Base-by-base conservation (phyloP, 208 protist species). In the Leishmania guyanensis region DNA sequence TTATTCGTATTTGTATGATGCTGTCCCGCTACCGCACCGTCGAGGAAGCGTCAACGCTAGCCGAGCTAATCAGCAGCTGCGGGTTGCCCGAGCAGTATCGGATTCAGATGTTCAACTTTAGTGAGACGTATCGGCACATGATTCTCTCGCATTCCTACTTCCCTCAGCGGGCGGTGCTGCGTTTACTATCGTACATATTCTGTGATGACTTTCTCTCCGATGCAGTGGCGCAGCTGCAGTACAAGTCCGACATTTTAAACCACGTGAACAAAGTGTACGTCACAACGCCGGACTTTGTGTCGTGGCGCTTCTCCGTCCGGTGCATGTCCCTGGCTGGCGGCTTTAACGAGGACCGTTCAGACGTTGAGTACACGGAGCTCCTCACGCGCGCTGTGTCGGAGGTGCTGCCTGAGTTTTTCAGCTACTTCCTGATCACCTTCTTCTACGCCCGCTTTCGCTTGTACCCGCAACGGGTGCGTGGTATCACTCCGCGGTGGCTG, bases 281-380 rank as follows among this genome's bases (percentile, higher is more conserved):
- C 64, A 92, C 89, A 36, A 96, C 92, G 10, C 89, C 92, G 1
- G 95, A 98, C 85, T 95, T 98, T 81, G 86, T 94, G 39, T 96
- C 95, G 58, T 96, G 95, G 91, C 93, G 95, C 68, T 96, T 96
- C 80, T 94, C 95, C 20, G 92, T 98, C n/a, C 91, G 95, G 54
- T 94, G 91, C 81, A 91, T 98, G 91, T 89, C 92, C 51, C 77
- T 98, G 0, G 89, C 92, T n/a, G 95, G 95, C 33, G 93, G 93
- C 68, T 95, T 90, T 82, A 97, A 97, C 83, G 93, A 97, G 83
- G 92, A 95, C 77, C 86, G 93, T 2, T 86, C 86, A 50, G 93
- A 96, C 64, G 95, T 98, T n/a, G 89, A 96, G 86, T 92, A 92
- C 77, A 98, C 95, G 20, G 92, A 97, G 85, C 84, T 87, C 54